These are phyloP conservation scores for Rhinocladiella similis DNA, from an alignment of 2,329 filamentous ascomycete genomes.

Conservation along the genomic window DNA sequence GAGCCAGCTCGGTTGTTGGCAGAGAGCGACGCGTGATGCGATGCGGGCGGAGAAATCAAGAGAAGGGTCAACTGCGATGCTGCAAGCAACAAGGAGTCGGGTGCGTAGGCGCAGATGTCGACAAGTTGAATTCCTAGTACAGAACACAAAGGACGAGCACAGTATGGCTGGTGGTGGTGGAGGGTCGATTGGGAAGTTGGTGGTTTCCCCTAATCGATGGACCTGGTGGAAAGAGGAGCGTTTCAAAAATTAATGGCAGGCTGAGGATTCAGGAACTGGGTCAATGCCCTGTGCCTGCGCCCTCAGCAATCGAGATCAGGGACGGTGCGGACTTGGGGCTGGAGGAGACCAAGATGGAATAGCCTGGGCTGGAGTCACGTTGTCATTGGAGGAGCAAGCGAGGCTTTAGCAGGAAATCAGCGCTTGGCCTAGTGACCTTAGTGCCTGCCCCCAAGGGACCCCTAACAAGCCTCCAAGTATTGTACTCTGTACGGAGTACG, in stretches of 20 bases:
- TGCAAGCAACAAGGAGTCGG: constrained; percentile 3
- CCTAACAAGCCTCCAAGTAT: no score
- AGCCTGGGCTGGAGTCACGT: not conserved
- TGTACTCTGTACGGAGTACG: no score
- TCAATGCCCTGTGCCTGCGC: not conserved
- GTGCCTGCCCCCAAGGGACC: no score
- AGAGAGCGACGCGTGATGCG: constrained; percentile 11
- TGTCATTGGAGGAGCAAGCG: not conserved
- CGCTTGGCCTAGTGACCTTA: no score
- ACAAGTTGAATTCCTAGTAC: not conserved
- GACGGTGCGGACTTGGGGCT: not conserved
- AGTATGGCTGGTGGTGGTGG: not conserved
- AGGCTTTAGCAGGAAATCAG: not conserved
- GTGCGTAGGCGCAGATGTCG: constrained; percentile 9
- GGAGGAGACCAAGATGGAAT: not conserved
- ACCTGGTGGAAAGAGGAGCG: not conserved
- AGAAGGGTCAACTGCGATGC: constrained; percentile 6
- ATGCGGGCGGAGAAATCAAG: constrained; percentile 4
- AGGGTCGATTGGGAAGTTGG: not conserved
- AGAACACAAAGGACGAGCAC: not conserved
- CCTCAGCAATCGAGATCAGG: not conserved
- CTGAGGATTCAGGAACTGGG: not conserved
- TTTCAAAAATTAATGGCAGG: not conserved
- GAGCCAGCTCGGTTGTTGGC: constrained; percentile 8
- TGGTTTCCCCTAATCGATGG: not conserved